Evolutionary conservation across 768 basidiomycete genomes (phyloP), one percentile per base, ranked within the genome.

Genomic region (Phlebiopsis flavidoalba): DNA sequence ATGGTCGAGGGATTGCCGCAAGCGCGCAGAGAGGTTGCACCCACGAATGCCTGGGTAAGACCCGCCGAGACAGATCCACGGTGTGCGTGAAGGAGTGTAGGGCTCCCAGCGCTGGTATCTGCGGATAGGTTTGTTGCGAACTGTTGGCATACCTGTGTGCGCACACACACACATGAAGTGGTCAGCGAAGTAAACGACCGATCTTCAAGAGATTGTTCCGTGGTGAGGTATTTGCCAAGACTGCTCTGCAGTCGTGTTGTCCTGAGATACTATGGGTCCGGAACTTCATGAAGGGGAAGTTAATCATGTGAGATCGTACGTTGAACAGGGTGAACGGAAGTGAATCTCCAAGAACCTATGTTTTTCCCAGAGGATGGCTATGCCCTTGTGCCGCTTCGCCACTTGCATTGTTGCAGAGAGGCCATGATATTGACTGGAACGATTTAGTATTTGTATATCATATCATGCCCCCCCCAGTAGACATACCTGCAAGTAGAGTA

Each of bases 341-440:
- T 0, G 79, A 81, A 36, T 73, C 74, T 12, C 80, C 80, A 63
- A 82, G 61, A 71, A 81, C 5, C 80, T 72, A 64, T 82, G 80
- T 31, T n/a, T n/a, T 60, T 82, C 80, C 80, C 80, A 82, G 5
- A 82, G 66, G 36, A 81, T 76, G 0, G 79, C 80, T 8, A 80
- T 48, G 3, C 80, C 80, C 4, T 74, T 73, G 65, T 79, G 80
- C 49, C 78, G 69, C 62, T 78, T 77, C 5, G 80, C 79, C 7
- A 80, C 67, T 7, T 73, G 76, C 79, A 81, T 82, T 0, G 75
- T 74, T 0, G 78, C 77, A 0, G 80, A 81, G 14, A 79, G 70
- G 10, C 80, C 80, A 64, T 81, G 79, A 58, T 75, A 79, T 66
- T 82, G n/a, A 78, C 78, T 48, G 19, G 10, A 4, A 2, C 2